Base-by-base conservation (phyloP, 2,329 filamentous ascomycete species). In the Didymella segeticola region DNA sequence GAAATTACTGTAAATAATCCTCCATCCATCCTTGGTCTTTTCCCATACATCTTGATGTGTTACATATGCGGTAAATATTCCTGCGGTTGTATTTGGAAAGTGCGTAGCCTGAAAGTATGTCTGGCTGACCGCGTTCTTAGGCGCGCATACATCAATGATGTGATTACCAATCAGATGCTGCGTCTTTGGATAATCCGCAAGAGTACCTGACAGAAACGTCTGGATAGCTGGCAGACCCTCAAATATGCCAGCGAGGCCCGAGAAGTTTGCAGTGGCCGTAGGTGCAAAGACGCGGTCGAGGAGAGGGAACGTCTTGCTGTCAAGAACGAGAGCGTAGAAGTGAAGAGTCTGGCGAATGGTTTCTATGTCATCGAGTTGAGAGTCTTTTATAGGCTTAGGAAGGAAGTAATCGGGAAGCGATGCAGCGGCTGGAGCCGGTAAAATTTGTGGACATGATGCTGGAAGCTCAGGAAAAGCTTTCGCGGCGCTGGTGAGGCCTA, bases 101-200 rank as follows among this genome's bases (percentile, higher is more conserved):
- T 53, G 50, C 4, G 43, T 53, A 43, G 50, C 50, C 26, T 43
- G 37, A 6, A 53, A 53, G 11, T 53, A 53, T 14, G 50, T 53
- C 31, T 47, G 43, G 30, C 50, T 53, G 4, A 53, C 38, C 1
- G 50, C 50, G 5, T 39, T 47, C 15, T 53, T 43, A 3, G 50
- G 15, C 4, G 50, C 50, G n/a, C 50, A 53, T 5, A 53, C 43
- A 12, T 53, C 50, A 14, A 53, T 47, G 14, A 53, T 53, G 27
- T 53, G 50, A 34, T 53, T 53, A 17, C 23, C 38, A 9, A 53
- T 38, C 23, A 53, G 20, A 26, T 53, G 43, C 43, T 53, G 50
- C 5, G 50, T 53, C 15, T 30, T 42, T 4, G 50, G 43, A 10
- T 53, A 53, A 9, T 26, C 37, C 2, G 43, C 31, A 10, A 53